These are phyloP conservation scores for Borealophlyctis nickersoniae DNA, from an alignment of 192 early-diverging fungal species.

Conservation along the genomic window DNA sequence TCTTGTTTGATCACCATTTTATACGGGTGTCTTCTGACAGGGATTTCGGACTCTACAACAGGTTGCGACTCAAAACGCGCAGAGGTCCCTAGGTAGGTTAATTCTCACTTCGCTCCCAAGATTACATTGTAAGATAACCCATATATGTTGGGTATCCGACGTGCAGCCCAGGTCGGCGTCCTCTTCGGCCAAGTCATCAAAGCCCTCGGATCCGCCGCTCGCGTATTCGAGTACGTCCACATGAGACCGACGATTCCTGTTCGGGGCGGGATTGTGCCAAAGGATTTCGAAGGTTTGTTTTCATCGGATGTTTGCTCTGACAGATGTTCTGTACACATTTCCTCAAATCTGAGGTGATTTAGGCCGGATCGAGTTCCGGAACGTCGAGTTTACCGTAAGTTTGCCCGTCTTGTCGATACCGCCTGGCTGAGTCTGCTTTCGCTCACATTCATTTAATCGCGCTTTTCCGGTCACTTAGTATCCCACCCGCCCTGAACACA, in stretches of 20 bases:
- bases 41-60: conserved; percentile 34
- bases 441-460: too few relatives aligned
- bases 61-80: conserved; percentile 46
- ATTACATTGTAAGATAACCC: not conserved
- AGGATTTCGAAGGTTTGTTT: conserved; percentile 24
- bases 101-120: not conserved
- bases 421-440: too few relatives aligned
- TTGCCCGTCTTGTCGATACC: too few relatives aligned
- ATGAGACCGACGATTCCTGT: conserved; percentile 16
- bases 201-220: conserved; percentile 28
- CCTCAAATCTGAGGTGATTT: too few relatives aligned
- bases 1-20: too few relatives aligned
- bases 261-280: not conserved
- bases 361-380: too few relatives aligned
- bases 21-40: conserved; percentile 28
- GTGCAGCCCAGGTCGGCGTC: conserved; percentile 32
- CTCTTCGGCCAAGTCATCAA: conserved; percentile 46
- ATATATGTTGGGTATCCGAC: conserved; percentile 4
- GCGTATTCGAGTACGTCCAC: conserved; percentile 46
- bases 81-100: conserved; percentile 26
- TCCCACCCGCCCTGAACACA: too few relatives aligned
- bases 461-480: too few relatives aligned
- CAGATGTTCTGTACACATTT: too few relatives aligned
- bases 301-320: too few relatives aligned
- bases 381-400: too few relatives aligned